These are phyloP conservation scores for Zanthoxylum bungeanum DNA, from an alignment of 345 rosid species.

Conservation along the genomic window DNA sequence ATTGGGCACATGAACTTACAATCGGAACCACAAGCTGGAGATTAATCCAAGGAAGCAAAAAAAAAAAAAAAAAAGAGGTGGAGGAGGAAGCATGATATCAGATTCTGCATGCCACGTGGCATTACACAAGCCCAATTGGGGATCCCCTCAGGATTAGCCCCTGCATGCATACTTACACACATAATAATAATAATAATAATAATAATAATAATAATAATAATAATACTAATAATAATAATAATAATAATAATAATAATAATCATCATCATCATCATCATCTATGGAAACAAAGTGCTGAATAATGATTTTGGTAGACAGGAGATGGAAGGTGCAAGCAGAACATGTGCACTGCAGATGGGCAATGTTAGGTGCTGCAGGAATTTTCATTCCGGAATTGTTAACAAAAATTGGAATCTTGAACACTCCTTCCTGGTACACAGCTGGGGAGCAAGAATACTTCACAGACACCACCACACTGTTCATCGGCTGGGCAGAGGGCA, in stretches of 20 bases:
- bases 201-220: too few species aligned
- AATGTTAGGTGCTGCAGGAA: constrained; percentile 97
- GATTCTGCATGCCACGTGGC: constrained; percentile 60
- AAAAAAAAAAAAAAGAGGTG: constrained; percentile 17
- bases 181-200: too few species aligned
- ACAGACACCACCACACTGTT: constrained; percentile 89
- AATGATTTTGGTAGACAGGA: too few species aligned
- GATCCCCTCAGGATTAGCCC: constrained; percentile 57
- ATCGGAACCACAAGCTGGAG: constrained; percentile 32
- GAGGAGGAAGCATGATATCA: constrained; percentile 9
- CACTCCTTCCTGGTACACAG: constrained; percentile 96
- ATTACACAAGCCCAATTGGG: constrained; percentile 27
- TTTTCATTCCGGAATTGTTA: constrained; percentile 90
- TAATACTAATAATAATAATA: too few species aligned
- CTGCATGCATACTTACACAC: too few species aligned
- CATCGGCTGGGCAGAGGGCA: constrained; percentile 95
- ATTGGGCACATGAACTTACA: neutral
- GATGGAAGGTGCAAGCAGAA: constrained; percentile 89
- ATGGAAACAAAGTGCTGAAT: too few species aligned
- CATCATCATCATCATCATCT: too few species aligned
- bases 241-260: too few species aligned
- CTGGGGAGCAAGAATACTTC: constrained; percentile 82
- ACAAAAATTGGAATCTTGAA: constrained; percentile 84
- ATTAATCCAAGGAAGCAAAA: constrained; percentile 25
- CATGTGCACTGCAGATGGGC: constrained; percentile 97